Evolutionary conservation across 306 rosid species (phyloP).

Genomic region (Rosa persica): DNA sequence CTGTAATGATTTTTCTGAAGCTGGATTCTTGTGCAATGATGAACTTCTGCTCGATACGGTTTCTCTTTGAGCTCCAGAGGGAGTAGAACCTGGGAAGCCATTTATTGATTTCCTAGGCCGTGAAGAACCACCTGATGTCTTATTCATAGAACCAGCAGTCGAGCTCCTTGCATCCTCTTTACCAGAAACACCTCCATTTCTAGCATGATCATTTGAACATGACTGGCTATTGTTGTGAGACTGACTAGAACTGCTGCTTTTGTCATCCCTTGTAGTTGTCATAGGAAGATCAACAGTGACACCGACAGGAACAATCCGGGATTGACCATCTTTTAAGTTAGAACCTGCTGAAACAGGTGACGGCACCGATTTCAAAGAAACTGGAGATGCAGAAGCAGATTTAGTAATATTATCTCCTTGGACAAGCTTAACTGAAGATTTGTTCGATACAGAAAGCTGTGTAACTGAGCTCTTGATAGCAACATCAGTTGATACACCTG

Average conservation of each 20-base stretch:
- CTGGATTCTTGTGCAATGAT: constrained; percentile 33
- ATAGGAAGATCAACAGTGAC: constrained; percentile 55
- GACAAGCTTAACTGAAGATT: constrained; percentile 51
- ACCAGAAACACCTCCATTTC: constrained; percentile 49
- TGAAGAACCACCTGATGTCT: constrained; percentile 47
- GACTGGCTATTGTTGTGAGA: constrained; percentile 88
- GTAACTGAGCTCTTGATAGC: constrained; percentile 50
- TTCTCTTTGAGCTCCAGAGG: constrained; percentile 58
- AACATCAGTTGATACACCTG: constrained; percentile 56
- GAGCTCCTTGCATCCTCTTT: constrained; percentile 89
- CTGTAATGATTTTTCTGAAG: constrained; percentile 50
- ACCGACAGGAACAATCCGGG: constrained; percentile 41
- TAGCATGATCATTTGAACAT: constrained; percentile 74
- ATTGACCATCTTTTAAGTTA: constrained; percentile 56
- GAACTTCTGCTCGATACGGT: constrained; percentile 36
- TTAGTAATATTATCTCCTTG: constrained; percentile 52
- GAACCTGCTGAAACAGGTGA: constrained; percentile 29
- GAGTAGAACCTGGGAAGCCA: constrained; percentile 58
- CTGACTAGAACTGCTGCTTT: constrained; percentile 88
- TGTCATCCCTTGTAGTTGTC: constrained; percentile 69
- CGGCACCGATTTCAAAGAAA: constrained; percentile 27
- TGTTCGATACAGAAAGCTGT: constrained; percentile 46
- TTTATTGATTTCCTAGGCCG: constrained; percentile 65
- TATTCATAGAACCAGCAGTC: constrained; percentile 63
- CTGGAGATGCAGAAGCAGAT: constrained; percentile 57